Evolutionary conservation across 2,329 filamentous ascomycete species (phyloP).

Genomic region (Arthroderma uncinatum): DNA sequence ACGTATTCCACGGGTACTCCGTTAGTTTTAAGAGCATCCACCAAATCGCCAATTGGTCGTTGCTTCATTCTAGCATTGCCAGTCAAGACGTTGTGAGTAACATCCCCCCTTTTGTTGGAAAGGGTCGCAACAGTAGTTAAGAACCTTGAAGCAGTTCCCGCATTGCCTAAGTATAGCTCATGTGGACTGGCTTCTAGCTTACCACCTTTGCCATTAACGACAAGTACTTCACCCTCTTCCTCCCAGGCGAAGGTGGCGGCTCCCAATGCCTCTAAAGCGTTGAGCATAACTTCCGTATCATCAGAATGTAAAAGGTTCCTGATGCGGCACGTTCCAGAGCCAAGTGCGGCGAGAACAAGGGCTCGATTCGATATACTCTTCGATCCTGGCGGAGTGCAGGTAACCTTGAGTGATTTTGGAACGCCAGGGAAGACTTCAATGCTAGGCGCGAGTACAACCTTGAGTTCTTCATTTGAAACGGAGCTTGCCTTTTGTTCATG

Average conservation of each 20-base stretch:
- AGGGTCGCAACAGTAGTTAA: slow-evolving; percentile 83
- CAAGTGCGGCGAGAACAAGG: slow-evolving; percentile 83
- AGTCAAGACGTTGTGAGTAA: slow-evolving; percentile 66
- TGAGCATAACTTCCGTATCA: slow-evolving; percentile 94
- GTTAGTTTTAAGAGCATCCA: slow-evolving; percentile 78
- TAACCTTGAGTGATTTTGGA: slow-evolving; percentile 52
- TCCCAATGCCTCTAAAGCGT: slow-evolving; percentile 71
- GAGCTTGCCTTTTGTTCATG: slow-evolving; percentile 78
- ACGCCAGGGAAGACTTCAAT: slow-evolving; percentile 64
- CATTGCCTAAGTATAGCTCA: slow-evolving; percentile 86
- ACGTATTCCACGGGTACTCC: slow-evolving; percentile 80
- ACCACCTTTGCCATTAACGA: slow-evolving; percentile 85
- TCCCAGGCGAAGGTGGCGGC: slow-evolving; percentile 90
- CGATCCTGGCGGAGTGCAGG: slow-evolving; percentile 81
- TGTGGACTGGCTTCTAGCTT: slow-evolving; percentile 62
- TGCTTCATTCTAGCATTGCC: slow-evolving; percentile 96
- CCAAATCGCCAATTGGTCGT: slow-evolving; percentile 81
- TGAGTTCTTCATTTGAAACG: slow-evolving; percentile 76
- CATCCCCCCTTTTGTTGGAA: slow-evolving; percentile 48
- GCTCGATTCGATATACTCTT: slow-evolving; percentile 97
- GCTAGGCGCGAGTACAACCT: slow-evolving; percentile 69
- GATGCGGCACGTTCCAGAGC: slow-evolving; percentile 73
- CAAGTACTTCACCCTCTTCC: slow-evolving; percentile 79
- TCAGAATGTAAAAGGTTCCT: slow-evolving; percentile 92
- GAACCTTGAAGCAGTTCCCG: slow-evolving; percentile 90